Evolutionary conservation across 768 basidiomycete genomes (phyloP), one percentile per base, ranked within the genome.

Genomic region (Candolleomyces aberdarensis): DNA sequence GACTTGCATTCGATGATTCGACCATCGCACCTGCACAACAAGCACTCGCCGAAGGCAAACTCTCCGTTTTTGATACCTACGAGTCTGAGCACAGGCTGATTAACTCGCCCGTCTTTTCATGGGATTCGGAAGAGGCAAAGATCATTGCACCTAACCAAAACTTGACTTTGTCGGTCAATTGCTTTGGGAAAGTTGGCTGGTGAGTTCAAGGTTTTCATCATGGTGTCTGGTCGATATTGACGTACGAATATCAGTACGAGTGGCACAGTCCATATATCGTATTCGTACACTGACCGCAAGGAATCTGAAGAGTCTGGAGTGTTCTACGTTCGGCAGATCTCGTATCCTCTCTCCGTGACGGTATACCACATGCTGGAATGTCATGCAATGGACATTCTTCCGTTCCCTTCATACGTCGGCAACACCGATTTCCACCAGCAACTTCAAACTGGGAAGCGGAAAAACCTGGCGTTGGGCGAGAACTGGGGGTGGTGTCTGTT

Each of bases 341-440:
- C 88, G 32, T 94, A 94, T 69, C 94, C 96, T 5, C 82, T 98
- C 63, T 81, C 91, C 67, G 91, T 97, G 61, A 96, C 96, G 3
- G 97, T 98, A 13, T 97, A 98, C 70, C 92, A 92, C 65, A 96
- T 96, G 80, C 84, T 98, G 31, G 92, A 96, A 71, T 92, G 92
- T 66, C 83, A 88, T 63, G 80, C 81, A 43, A 89, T 98, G 86
- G 88, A 92, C 64, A 78, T 97, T 62, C 74, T 94, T 40, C 86
- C 91, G 14, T 85, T 92, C 63, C 78, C 81, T 13, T 69, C 75
- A 8, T 74, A 76, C 62, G 70, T 48, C 54, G 63, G 69, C 48
- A 67, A 66, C 55, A 67, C 68, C 49, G 65, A 65, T 40, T 65
- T 65, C 51, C 48, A 63, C 56, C 51, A 68, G 40, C 41, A 64